These are phyloP conservation scores for Penicillium sp. DNA, from an alignment of 2,329 filamentous ascomycete species.

Conservation along the genomic window DNA sequence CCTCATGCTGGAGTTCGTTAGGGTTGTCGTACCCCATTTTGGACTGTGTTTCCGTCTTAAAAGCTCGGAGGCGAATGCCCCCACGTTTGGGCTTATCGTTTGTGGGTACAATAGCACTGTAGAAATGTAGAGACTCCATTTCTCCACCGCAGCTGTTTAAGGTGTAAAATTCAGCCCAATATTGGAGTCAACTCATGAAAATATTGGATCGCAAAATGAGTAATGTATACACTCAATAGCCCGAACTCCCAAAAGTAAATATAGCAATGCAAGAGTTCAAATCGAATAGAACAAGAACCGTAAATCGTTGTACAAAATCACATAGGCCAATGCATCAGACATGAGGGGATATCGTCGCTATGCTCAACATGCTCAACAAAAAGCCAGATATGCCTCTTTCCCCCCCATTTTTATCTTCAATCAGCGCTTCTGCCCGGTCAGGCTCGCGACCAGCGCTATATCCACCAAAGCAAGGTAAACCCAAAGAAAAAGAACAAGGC, in stretches of 20 bases:
- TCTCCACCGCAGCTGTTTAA: not conserved
- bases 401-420: slow-evolving; percentile 3
- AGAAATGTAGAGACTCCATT: not conserved
- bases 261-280: not conserved
- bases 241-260: not conserved
- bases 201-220: not conserved
- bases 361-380: slow-evolving; percentile 19
- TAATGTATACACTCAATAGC: not conserved
- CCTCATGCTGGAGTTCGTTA: not conserved
- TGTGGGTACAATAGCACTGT: not conserved
- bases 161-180: not conserved
- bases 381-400: slow-evolving; percentile 12
- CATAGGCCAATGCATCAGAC: slow-evolving; percentile 7
- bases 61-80: not conserved
- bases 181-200: not conserved
- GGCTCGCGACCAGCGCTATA: slow-evolving; percentile 22
- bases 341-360: slow-evolving; percentile 26
- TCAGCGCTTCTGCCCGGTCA: not conserved
- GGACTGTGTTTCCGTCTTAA: not conserved
- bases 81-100: not conserved
- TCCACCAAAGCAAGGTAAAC: slow-evolving; percentile 1
- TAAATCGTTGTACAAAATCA: not conserved
- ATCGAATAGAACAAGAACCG: not conserved
- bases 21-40: not conserved
- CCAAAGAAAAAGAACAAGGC: not conserved